Percentiles rank a stretch among this genome's conserved stretches.
phyloP scores from a whole-genome alignment of 495 filamentous ascomycete genomes.

The Daldinia concentrica region DNA sequence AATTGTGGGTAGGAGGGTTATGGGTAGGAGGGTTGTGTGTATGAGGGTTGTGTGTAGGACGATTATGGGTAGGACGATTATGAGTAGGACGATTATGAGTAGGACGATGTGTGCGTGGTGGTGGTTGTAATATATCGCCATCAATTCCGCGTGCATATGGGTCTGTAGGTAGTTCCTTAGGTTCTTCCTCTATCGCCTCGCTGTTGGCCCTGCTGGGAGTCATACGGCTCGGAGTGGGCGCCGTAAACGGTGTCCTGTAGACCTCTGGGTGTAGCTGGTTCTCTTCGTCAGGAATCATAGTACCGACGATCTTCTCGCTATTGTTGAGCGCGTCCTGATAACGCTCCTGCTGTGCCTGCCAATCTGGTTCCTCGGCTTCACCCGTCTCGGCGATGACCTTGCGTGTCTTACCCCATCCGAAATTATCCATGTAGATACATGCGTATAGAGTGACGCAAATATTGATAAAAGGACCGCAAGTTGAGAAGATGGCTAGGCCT shows the following conservation, averaged over 20 bases:
- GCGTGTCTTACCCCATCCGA: constrained; percentile 50
- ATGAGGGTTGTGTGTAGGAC: too few species aligned
- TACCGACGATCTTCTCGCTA: constrained; percentile 34
- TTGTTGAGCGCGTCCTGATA: constrained; percentile 32
- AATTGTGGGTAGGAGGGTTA: background rate
- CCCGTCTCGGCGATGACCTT: constrained; percentile 45
- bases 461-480: constrained; percentile 44
- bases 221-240: constrained; percentile 1
- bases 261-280: constrained; percentile 33
- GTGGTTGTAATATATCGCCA: constrained; percentile 7
- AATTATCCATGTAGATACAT: constrained; percentile 42
- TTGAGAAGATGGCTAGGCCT: constrained; percentile 35
- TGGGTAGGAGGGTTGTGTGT: background rate
- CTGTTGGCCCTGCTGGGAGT: background rate
- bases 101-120: background rate
- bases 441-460: constrained; percentile 44
- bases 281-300: constrained; percentile 34
- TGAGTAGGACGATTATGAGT: background rate
- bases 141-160: background rate
- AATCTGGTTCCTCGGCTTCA: constrained; percentile 37
- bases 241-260: constrained; percentile 38
- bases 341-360: constrained; percentile 16
- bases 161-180: background rate
- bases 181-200: background rate
- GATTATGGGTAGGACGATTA: background rate